Evolutionary conservation across 1,284 basidiomycete species (phyloP), one percentile per base, ranked within the genome.

Genomic region (Moniliophthora roreri): DNA sequence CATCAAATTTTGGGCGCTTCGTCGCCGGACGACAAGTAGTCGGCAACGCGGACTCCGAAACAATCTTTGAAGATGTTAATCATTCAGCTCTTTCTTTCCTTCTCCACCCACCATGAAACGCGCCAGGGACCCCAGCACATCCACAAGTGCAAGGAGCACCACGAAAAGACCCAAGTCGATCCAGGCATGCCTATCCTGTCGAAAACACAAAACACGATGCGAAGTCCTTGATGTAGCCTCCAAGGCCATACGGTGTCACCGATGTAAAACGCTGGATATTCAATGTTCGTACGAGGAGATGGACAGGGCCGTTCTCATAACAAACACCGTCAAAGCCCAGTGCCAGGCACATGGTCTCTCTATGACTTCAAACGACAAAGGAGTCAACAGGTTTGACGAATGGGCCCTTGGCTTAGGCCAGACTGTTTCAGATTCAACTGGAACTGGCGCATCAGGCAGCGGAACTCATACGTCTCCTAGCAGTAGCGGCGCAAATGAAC

Each of bases 201-300:
- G 74, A 48, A 76, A 76, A 50, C 65, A 73, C 62, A 74, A 74
- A 48, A 76, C 72, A n/a, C 70, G 72, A 18, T 74, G 72, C 57
- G 72, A 74, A 62, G 64, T 74, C 58, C 68, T 76, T 16, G 74
- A 74, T 28, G 63, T 67, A 44, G 62, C 61, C 51, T 62, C 65
- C 20, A 59, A 35, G 10, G 38, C 64, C n/a, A 51, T 60, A 26
- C 66, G 72, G 37, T 76, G 74, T 45, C 72, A 74, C 51, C 68
- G 72, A 10, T 74, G 72, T 53, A 70, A 74, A 56, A 74, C 76
- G n/a, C 65, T 74, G 47, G 62, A 60, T 48, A 62, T 74, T 21
- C 48, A 69, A 13, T 74, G 72, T 55, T 74, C 72, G 2, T 76
- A 76, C 44, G 70, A 73, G 48, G 64, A 56, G 21, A 58, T 60